phyloP scores from a whole-genome alignment of 106 monocot genomes.

The Triglochin maritima region DNA sequence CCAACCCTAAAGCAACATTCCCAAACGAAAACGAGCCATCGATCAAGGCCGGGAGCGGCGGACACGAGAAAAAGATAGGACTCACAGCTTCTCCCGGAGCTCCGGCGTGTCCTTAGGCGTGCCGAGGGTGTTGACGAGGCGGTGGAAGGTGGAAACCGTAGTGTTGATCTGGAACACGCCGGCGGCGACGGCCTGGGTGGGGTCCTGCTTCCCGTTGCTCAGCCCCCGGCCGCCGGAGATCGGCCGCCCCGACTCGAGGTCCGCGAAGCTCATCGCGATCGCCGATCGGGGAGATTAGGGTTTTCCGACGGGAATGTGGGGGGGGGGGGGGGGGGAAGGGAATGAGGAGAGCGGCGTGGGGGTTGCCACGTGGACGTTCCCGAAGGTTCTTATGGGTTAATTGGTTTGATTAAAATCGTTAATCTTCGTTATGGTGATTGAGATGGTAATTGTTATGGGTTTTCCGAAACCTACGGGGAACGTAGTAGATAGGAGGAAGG shows the following conservation, averaged over 20 bases:
- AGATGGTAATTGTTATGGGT: no score
- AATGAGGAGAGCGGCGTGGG: no score
- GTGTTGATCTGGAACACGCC: slow-evolving; percentile 83
- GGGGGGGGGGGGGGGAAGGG: background rate
- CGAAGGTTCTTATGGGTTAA: no score
- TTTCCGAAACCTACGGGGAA: no score
- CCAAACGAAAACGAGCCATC: background rate
- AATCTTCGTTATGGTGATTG: no score
- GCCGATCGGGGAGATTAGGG: background rate
- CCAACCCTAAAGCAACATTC: background rate
- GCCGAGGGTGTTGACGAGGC: slow-evolving; percentile 75
- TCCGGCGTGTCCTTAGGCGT: slow-evolving; percentile 85
- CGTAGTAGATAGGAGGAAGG: no score
- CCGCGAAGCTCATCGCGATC: slow-evolving; percentile 64
- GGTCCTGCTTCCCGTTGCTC: slow-evolving; percentile 28
- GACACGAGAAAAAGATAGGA: background rate
- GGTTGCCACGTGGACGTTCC: no score
- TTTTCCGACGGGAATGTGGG: background rate
- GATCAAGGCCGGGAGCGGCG: background rate
- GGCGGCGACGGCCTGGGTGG: slow-evolving; percentile 56
- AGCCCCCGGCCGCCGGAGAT: slow-evolving; percentile 3
- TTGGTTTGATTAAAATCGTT: no score
- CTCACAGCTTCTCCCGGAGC: slow-evolving; percentile 77
- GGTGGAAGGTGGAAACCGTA: slow-evolving; percentile 52
- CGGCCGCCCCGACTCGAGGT: slow-evolving; percentile 56